Percentiles rank a stretch among this genome's conserved stretches.
Evolutionary conservation across 306 rosid species (phyloP).

Genomic region (Cajanus cajan): DNA sequence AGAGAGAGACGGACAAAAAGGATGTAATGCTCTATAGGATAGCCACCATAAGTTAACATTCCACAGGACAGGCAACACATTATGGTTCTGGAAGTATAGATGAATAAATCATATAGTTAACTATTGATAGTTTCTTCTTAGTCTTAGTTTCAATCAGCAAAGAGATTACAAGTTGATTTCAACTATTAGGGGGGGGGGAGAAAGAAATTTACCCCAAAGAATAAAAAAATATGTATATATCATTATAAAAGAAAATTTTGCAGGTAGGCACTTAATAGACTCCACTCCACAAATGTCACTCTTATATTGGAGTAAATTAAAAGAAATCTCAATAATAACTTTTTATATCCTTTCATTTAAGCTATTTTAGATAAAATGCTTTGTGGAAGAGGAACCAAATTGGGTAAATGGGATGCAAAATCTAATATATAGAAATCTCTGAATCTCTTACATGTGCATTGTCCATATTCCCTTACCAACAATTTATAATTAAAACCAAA

Average conservation of each 20-base stretch:
- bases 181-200: background rate
- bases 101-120: background rate
- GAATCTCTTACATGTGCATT: background rate
- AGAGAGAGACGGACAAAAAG: too few species aligned
- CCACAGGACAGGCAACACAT: background rate
- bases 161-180: slow-evolving; percentile 16
- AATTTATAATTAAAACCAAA: background rate
- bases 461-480: slow-evolving; percentile 2
- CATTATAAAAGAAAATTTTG: background rate
- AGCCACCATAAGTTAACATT: background rate
- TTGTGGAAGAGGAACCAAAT: background rate
- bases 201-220: background rate
- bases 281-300: background rate
- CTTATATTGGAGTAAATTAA: background rate
- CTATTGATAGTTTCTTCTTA: background rate
- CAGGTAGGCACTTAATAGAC: background rate
- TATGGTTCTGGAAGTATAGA: background rate
- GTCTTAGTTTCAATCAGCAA: background rate
- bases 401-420: slow-evolving; percentile 5
- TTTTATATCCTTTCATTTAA: background rate
- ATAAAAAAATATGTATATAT: background rate
- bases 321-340: background rate
- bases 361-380: slow-evolving; percentile 4
- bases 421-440: slow-evolving; percentile 2
- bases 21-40: background rate